A percentile compares a stretch with the other conserved stretches of the same genome.
Conservation (phyloP, 805 yeast species). For the Blastobotrys mokoenaii region DNA sequence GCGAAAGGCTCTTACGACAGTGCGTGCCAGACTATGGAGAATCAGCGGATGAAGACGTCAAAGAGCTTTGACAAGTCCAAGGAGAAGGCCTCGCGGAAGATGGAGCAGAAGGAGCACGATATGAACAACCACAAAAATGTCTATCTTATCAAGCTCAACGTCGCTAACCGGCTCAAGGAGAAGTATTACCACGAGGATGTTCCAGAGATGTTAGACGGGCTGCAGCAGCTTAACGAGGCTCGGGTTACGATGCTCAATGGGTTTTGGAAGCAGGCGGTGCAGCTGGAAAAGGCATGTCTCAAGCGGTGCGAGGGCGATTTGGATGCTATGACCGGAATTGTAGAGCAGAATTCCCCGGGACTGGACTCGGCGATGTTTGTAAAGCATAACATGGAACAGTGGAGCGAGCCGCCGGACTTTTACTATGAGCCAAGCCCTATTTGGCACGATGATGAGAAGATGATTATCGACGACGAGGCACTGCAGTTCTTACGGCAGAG, state of each 20-base stretch:
- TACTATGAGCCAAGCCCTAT: slow-evolving; percentile 79
- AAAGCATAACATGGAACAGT: slow-evolving; percentile 65
- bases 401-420: slow-evolving; percentile 86
- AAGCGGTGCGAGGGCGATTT: slow-evolving; percentile 38
- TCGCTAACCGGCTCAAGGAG: slow-evolving; percentile 86
- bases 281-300: slow-evolving; percentile 50
- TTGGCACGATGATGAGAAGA: slow-evolving; percentile 93
- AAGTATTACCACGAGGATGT: slow-evolving; percentile 87
- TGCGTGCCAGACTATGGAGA: slow-evolving; percentile 72
- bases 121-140: slow-evolving; percentile 87
- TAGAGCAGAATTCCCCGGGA: slow-evolving; percentile 61
- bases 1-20: slow-evolving; percentile 74
- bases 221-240: slow-evolving; percentile 77
- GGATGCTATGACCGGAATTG: slow-evolving; percentile 43
- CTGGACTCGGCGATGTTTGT: slow-evolving; percentile 86
- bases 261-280: slow-evolving; percentile 52
- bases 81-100: slow-evolving; percentile 38
- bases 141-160: slow-evolving; percentile 69
- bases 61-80: slow-evolving; percentile 28
- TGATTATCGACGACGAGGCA: slow-evolving; percentile 41
- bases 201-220: slow-evolving; percentile 78
- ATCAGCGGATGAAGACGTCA: slow-evolving; percentile 65
- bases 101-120: slow-evolving; percentile 55
- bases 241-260: slow-evolving; percentile 65
- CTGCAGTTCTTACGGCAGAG: slow-evolving; percentile 29